A percentile compares a stretch with the other conserved stretches of the same genome.
These are phyloP conservation scores for Sporisorium scitamineum DNA, from an alignment of 1,284 basidiomycete genomes.

Conservation along the genomic window DNA sequence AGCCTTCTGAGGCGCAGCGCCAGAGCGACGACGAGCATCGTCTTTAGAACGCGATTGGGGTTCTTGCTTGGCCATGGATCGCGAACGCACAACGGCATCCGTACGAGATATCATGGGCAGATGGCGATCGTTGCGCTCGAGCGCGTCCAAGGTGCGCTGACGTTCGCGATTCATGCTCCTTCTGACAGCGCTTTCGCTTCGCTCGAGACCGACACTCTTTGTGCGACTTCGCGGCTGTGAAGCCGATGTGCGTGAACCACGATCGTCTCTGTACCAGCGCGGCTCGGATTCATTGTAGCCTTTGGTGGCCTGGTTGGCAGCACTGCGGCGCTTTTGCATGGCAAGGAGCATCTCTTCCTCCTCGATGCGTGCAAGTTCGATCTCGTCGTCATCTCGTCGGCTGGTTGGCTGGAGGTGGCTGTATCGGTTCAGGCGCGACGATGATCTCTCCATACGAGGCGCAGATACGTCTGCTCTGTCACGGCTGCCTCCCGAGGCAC, in stretches of 20 bases:
- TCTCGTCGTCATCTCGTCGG: slow-evolving; percentile 35
- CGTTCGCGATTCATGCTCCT: slow-evolving; percentile 46
- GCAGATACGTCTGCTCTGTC: slow-evolving; percentile 2
- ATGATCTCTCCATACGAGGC: slow-evolving; percentile 24
- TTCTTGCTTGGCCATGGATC: slow-evolving; percentile 5
- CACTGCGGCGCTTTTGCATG: slow-evolving; percentile 39
- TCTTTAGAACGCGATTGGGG: slow-evolving; percentile 11
- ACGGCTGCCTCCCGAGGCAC: slow-evolving; percentile 28
- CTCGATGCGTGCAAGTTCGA: slow-evolving; percentile 42
- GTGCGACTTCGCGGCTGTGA: slow-evolving; percentile 6
- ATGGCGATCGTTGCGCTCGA: slow-evolving; percentile 29
- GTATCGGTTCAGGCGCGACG: slow-evolving; percentile 34
- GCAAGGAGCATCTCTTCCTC: slow-evolving; percentile 50
- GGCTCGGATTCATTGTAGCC: slow-evolving; percentile 38
- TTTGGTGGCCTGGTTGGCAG: slow-evolving; percentile 30
- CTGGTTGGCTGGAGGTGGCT: slow-evolving; percentile 23
- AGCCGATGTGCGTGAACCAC: slow-evolving; percentile 11
- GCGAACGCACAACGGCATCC: slow-evolving; percentile 27
- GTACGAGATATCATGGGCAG: slow-evolving; percentile 32
- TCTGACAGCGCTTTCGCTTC: slow-evolving; percentile 30
- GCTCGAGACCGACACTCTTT: slow-evolving; percentile 16
- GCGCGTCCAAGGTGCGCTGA: slow-evolving; percentile 25
- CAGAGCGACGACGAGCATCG: slow-evolving; percentile 11
- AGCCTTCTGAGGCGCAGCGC: slow-evolving; percentile 18
- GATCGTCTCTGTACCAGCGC: slow-evolving; percentile 43